Evolutionary conservation across 257 asterid species (phyloP), one percentile per base, ranked within the genome.

Genomic region (Verbascum thapsus): DNA sequence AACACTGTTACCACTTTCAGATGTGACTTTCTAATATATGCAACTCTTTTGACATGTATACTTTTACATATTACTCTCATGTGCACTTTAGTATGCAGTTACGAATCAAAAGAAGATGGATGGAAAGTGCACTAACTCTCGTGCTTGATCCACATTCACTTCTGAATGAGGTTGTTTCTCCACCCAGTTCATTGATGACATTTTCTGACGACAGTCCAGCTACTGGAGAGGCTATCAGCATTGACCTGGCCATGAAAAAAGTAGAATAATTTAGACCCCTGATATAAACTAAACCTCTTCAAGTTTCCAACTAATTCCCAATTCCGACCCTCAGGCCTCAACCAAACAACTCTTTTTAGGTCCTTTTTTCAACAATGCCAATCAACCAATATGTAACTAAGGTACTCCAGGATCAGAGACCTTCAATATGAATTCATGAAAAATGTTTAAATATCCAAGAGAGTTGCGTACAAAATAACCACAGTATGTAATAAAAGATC

Each of bases 101-200:
- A 23, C 12, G 30, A 35, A 26, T n/a, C 49, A 43, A 44, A 55
- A 54, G 49, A 23, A 50, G 12, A 65, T 7, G 57, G 63, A 55
- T 53, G 61, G 64, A 15, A 54, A 61, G 49, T 41, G 63, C 6
- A 77, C 87, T 76, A 43, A 91, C 96, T 88, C 83, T 80, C 58
- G 63, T 61, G 77, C 88, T 81, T 44, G 91, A 78, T 66, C 83
- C 96, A 66, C 83, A 85, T 70, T 84, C 98, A 74, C 92, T 86
- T 69, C 80, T 70, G 61, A 86, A 78, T 41, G 91, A 75, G 10
- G 86, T 77, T 39, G 81, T 53, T 73, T 81, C 94, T 58, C 78
- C 80, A 30, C 53, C 75, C 54, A 81, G 50, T 64, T 78, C 90
- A 50, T 70, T 80, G 55, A 66, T 69, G 32, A 88, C 78, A 76